Conservation (phyloP, 1,139 yeast genomes). For the Pneumocystis sp. region DNA sequence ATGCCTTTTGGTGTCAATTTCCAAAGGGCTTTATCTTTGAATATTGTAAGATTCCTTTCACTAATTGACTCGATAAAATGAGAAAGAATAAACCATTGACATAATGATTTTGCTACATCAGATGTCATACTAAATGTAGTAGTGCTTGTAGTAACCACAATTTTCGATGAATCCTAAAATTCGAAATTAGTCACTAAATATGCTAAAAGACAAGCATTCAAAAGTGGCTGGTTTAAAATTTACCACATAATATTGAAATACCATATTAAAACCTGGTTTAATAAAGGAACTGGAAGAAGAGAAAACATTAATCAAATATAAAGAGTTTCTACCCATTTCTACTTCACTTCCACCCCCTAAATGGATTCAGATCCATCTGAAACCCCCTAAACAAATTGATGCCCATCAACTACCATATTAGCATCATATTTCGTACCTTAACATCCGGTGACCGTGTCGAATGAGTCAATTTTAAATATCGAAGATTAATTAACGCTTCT, state of each 20-base stretch:
- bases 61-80: conserved; percentile 62
- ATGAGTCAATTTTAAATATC: conserved; percentile 26
- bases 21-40: conserved; percentile 32
- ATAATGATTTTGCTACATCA: conserved; percentile 36
- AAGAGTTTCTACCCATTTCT: no score
- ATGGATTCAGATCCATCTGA: no score
- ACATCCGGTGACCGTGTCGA: conserved; percentile 30
- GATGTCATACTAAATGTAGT: conserved; percentile 45
- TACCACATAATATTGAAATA: no score
- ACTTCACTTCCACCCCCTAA: no score
- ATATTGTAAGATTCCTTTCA: conserved; percentile 45
- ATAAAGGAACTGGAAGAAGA: no score
- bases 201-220: no score
- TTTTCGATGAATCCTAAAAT: conserved; percentile 24
- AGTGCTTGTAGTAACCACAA: conserved; percentile 32
- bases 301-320: no score
- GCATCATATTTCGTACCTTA: conserved; percentile 1
- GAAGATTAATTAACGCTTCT: conserved; percentile 41
- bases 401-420: not conserved
- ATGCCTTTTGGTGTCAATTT: conserved; percentile 94
- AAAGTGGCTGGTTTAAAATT: no score
- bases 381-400: not conserved
- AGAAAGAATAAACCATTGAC: conserved; percentile 47
- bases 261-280: no score
- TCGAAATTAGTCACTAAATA: not conserved